phyloP scores from a whole-genome alignment of 306 rosid species.

The Rosa chinensis region DNA sequence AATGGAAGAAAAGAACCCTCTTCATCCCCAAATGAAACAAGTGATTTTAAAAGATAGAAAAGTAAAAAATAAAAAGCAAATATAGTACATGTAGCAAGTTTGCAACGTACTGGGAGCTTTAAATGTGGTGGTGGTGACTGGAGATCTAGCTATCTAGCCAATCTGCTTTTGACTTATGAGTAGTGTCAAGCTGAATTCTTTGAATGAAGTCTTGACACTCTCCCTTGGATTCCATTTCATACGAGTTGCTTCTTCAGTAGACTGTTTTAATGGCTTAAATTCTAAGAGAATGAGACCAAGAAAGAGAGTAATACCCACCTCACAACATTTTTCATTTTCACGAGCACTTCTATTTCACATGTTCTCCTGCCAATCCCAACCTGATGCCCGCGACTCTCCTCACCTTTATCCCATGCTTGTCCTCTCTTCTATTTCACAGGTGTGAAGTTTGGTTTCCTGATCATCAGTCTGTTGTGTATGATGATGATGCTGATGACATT shows the following conservation, averaged over 20 bases:
- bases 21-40: too few relatives aligned
- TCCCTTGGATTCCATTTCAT: constrained; percentile 9
- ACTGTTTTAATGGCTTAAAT: background rate
- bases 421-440: constrained; percentile 22
- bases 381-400: constrained; percentile 71
- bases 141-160: constrained; percentile 23
- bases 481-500: background rate
- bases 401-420: constrained; percentile 52
- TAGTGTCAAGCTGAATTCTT: constrained; percentile 13
- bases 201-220: constrained; percentile 1
- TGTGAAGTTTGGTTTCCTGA: background rate
- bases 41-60: too few relatives aligned
- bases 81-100: too few relatives aligned
- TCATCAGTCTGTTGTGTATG: background rate
- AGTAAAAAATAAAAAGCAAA: too few relatives aligned
- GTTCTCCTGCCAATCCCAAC: constrained; percentile 58
- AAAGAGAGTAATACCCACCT: constrained; percentile 46
- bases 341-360: constrained; percentile 82
- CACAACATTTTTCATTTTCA: constrained; percentile 62
- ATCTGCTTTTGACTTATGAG: constrained; percentile 26
- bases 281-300: background rate
- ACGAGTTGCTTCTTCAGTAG: background rate
- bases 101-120: constrained; percentile 18
- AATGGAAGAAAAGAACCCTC: background rate
- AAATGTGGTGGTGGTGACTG: constrained; percentile 52